These are phyloP conservation scores for Yamadazyma trypodendri DNA, from an alignment of 1,139 yeast genomes.

Conservation along the genomic window DNA sequence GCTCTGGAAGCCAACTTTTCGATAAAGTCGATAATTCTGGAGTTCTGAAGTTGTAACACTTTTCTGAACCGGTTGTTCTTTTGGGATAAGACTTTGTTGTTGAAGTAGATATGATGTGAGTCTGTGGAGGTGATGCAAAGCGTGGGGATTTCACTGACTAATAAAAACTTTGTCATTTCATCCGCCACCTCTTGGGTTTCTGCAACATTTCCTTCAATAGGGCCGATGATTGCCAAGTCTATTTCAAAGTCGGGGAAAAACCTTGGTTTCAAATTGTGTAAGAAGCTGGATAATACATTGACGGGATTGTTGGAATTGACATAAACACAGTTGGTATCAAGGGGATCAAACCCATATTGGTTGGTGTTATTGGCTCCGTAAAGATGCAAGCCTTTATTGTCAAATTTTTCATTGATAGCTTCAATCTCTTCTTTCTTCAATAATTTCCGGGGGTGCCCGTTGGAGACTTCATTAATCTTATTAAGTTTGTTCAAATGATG, in stretches of 20 bases:
- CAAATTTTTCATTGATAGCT: conserved; percentile 5
- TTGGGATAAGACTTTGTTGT: conserved; percentile 28
- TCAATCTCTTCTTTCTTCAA: conserved; percentile 12
- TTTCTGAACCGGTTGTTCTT: conserved; percentile 26
- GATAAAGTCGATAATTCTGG: conserved; percentile 21
- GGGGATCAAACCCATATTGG: conserved; percentile 35
- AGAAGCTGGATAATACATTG: conserved; percentile 29
- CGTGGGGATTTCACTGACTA: conserved; percentile 27
- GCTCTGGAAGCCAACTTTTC: conserved; percentile 12
- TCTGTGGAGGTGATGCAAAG: conserved; percentile 30
- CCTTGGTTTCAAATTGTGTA: conserved; percentile 33
- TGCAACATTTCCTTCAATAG: conserved; percentile 28
- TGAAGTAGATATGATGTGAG: conserved; percentile 30
- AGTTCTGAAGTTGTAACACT: conserved; percentile 27
- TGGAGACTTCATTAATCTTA: conserved; percentile 15
- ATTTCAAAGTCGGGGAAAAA: conserved; percentile 29
- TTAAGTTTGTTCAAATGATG: conserved; percentile 20
- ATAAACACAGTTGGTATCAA: conserved; percentile 37
- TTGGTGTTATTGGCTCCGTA: conserved; percentile 9
- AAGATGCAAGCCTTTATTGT: conserved; percentile 5
- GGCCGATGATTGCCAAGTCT: conserved; percentile 43
- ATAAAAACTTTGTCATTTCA: conserved; percentile 21
- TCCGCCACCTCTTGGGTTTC: conserved; percentile 12
- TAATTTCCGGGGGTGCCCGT: conserved; percentile 15
- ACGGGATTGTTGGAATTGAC: conserved; percentile 32